Base-by-base conservation (phyloP, 768 basidiomycete species). In the Coprinellus micaceus region DNA sequence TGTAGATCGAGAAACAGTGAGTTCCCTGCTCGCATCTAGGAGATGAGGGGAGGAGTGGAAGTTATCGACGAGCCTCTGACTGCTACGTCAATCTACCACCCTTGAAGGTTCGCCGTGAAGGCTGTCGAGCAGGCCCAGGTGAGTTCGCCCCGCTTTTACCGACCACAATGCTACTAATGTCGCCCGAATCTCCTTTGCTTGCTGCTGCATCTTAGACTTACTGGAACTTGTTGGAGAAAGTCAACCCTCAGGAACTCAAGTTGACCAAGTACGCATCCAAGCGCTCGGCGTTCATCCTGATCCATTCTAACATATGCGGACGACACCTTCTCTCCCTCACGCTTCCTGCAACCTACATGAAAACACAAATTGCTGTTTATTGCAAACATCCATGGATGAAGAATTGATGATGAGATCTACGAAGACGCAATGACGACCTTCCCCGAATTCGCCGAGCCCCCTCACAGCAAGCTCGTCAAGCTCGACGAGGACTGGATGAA, bases 61-160 rank as follows among this genome's bases (percentile, higher is more conserved):
- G 5, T 22, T 21, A 13, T 13, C 7, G 33, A 33, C 33, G 17
- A 24, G n/a, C 25, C 9, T 19, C n/a, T 52, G 25, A 25, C 40
- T n/a, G 25, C 13, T 11, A 5, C 40, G 9, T 4, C n/a, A 11
- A 30, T 51, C 26, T 30, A 12, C 54, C 22, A 26, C 51, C 40
- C 56, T 28, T 28, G 24, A 51, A 89, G 88, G 66, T 94, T 94
- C 68, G 92, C 92, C 24, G 96, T 99, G 54, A 92, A 88, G 70
- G 92, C 94, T 12, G 94, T 98, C 51, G 95, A 99, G 69, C 94
- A 98, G 62, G 92, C 95, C 44, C 92, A 96, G 79, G 94, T 91
- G 51, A 59, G 82, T 68, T 13, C 33, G 13, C 13, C 13, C 13
- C 33, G 33, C 33, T 13, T 28, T n/a, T 24, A 28, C 19, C 15